Evolutionary conservation across 345 rosid species (phyloP).

Genomic region (Eucalyptus fibrosa): DNA sequence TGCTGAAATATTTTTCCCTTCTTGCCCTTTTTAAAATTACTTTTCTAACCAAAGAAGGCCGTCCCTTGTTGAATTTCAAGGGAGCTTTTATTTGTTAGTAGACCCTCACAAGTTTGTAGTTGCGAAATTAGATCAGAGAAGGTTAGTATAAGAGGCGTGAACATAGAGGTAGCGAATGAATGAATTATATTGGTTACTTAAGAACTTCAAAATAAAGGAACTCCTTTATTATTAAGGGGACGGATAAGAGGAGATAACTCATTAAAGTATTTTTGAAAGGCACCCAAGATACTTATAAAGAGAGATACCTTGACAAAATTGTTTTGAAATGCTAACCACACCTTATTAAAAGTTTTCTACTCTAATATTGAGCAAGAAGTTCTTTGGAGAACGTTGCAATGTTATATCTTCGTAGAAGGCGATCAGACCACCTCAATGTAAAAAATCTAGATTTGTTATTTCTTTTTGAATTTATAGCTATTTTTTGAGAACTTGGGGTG

Average conservation of each 20-base stretch:
- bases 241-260: not conserved
- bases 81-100: not conserved
- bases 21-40: not conserved
- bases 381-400: not conserved
- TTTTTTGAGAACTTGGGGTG: not conserved
- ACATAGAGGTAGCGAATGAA: not conserved
- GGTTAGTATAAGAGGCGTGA: not conserved
- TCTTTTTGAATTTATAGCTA: not conserved
- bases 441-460: no score
- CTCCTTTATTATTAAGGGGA: not conserved
- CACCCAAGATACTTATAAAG: not conserved
- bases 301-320: no score
- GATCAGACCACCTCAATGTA: not conserved
- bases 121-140: not conserved
- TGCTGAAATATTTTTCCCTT: not conserved
- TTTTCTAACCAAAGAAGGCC: not conserved
- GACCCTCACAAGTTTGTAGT: not conserved
- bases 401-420: not conserved
- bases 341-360: fast-evolving
- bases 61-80: not conserved
- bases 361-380: not conserved
- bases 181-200: not conserved
- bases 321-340: not conserved
- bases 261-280: not conserved
- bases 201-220: no score